These are phyloP conservation scores for Candida ulmi DNA, from an alignment of 805 yeast species.

Conservation along the genomic window DNA sequence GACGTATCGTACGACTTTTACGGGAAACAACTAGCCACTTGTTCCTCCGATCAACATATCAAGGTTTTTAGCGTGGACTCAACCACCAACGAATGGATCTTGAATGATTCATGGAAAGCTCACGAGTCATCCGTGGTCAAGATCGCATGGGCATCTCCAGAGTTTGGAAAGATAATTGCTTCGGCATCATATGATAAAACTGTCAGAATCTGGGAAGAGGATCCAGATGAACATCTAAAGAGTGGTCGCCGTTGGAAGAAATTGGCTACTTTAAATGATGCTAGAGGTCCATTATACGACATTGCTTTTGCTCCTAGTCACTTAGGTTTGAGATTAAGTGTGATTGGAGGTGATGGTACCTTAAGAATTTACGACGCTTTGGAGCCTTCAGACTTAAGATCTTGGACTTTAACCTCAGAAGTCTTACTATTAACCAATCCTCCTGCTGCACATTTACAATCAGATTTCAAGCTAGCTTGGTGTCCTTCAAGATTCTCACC, in stretches of 20 bases:
- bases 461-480: slow-evolving; percentile 85
- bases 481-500: slow-evolving; percentile 79
- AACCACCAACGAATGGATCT: slow-evolving; percentile 66
- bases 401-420: slow-evolving; percentile 77
- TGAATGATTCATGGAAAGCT: slow-evolving; percentile 90
- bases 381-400: slow-evolving; percentile 82
- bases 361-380: slow-evolving; percentile 80
- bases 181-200: slow-evolving; percentile 89
- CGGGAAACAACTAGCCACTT: slow-evolving; percentile 89
- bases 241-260: slow-evolving; percentile 83
- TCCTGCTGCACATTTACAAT: slow-evolving; percentile 76
- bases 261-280: slow-evolving; percentile 74
- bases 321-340: slow-evolving; percentile 73
- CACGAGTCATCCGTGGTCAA: slow-evolving; percentile 85
- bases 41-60: slow-evolving; percentile 90
- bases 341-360: slow-evolving; percentile 86
- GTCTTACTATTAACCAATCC: slow-evolving; percentile 59
- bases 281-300: slow-evolving; percentile 84
- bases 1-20: slow-evolving; percentile 90
- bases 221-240: slow-evolving; percentile 65
- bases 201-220: slow-evolving; percentile 87
- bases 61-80: slow-evolving; percentile 79
- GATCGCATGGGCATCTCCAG: slow-evolving; percentile 92
- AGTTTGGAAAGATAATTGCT: slow-evolving; percentile 81
- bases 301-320: slow-evolving; percentile 87